Percentiles rank a stretch among this genome's conserved stretches.
Conservation (phyloP, 2,329 filamentous ascomycete species). For the Alternaria brassicicola region DNA sequence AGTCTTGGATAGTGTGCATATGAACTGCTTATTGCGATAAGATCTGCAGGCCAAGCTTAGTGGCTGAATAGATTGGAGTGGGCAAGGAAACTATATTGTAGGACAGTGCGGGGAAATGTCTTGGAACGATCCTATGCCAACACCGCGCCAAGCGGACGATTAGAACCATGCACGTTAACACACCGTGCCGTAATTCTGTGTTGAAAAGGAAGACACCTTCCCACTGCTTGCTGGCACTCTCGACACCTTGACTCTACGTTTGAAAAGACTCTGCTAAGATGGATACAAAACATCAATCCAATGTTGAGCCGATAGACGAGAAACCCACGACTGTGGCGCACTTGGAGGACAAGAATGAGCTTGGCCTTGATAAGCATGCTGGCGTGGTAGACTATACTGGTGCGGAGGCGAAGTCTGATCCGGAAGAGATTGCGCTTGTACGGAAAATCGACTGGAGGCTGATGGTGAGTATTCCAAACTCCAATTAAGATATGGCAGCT, state of each 20-base stretch:
- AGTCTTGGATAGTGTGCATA: slow-evolving; percentile 6
- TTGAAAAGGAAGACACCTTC: slow-evolving; percentile 1
- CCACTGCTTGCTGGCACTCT: neutral
- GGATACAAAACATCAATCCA: slow-evolving; percentile 13
- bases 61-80: neutral
- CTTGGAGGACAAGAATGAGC: slow-evolving; percentile 28
- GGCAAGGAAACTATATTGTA: slow-evolving; percentile 7
- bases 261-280: neutral
- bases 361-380: slow-evolving; percentile 23
- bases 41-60: slow-evolving; percentile 20
- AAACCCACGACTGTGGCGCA: slow-evolving; percentile 15
- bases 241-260: neutral
- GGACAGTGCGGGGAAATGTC: slow-evolving; percentile 34
- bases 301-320: slow-evolving; percentile 20
- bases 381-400: slow-evolving; percentile 36
- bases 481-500: neutral
- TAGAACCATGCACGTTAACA: neutral
- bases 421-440: slow-evolving; percentile 41
- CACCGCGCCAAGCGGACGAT: slow-evolving; percentile 10
- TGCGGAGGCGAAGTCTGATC: slow-evolving; percentile 41
- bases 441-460: slow-evolving; percentile 42
- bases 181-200: slow-evolving; percentile 7
- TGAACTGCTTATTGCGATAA: neutral
- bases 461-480: slow-evolving; percentile 24
- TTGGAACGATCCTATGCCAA: slow-evolving; percentile 27